These are phyloP conservation scores for Kwoniella sp. DNA, from an alignment of 768 basidiomycete genomes.

Conservation along the genomic window DNA sequence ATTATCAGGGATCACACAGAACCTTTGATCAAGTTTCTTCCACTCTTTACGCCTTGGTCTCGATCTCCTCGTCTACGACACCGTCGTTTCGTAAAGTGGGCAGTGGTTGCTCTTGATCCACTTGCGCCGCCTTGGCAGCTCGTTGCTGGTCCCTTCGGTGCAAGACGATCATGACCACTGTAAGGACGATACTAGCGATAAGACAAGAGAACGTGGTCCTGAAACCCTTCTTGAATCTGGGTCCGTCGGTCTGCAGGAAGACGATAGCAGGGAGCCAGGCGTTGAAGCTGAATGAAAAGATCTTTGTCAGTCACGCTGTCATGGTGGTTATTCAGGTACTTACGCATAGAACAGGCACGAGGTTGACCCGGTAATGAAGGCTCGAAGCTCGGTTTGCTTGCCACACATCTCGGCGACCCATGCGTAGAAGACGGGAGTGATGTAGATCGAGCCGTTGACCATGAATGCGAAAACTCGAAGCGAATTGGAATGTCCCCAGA, in stretches of 20 bases:
- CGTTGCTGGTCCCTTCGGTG: conserved; percentile 2
- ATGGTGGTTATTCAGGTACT: neutral
- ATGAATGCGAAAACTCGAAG: conserved; percentile 30
- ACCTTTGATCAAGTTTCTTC: too few species aligned
- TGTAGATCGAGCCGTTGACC: conserved; percentile 17
- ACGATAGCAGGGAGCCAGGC: conserved; percentile 26
- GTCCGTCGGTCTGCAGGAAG: conserved; percentile 31
- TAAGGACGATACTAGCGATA: conserved; percentile 10
- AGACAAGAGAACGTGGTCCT: conserved; percentile 13
- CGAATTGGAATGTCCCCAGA: conserved; percentile 20
- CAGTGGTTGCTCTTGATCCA: neutral
- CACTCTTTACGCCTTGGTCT: neutral
- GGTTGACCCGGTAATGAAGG: conserved; percentile 19
- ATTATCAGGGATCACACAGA: too few species aligned
- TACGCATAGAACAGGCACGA: conserved; percentile 26
- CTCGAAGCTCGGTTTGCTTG: conserved; percentile 13
- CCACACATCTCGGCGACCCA: conserved; percentile 31
- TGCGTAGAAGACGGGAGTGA: conserved; percentile 30
- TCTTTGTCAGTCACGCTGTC: neutral
- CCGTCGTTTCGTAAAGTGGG: neutral
- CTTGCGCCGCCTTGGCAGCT: neutral
- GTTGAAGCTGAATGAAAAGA: conserved; percentile 7
- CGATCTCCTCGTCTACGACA: neutral
- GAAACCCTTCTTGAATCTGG: conserved; percentile 29
- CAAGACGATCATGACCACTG: conserved; percentile 11